A percentile compares a stretch with the other conserved stretches of the same genome.
Conservation (phyloP, 2,329 filamentous ascomycete genomes). For the Phialocephala sp. region DNA sequence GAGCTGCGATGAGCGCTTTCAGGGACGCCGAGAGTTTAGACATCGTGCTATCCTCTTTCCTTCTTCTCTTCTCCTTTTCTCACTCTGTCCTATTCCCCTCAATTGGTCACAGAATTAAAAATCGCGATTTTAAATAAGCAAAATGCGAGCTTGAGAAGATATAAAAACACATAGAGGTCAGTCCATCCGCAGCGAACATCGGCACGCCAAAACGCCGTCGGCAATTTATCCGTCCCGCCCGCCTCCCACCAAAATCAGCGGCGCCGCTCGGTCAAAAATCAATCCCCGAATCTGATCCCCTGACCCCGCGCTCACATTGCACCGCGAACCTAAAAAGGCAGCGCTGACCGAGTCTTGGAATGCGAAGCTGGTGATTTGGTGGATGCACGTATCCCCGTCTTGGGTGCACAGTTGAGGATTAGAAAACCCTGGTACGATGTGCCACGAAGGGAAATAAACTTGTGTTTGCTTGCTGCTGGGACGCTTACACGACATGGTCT, state of each 20-base stretch:
- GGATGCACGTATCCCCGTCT: slow-evolving; percentile 4
- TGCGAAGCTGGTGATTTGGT: not conserved
- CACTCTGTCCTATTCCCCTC: too few species aligned
- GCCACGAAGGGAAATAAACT: not conserved
- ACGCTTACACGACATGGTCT: slow-evolving; percentile 1
- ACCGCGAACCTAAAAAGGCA: not conserved
- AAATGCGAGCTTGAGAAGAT: not conserved
- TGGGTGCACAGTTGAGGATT: not conserved
- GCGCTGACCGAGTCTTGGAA: slow-evolving; percentile 2
- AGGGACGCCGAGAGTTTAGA: slow-evolving; percentile 74
- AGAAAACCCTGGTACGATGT: not conserved
- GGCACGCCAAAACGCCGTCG: not conserved
- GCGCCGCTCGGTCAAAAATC: not conserved
- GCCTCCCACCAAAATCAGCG: not conserved
- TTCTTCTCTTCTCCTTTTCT: slow-evolving; percentile 3
- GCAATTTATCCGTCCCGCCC: too few species aligned
- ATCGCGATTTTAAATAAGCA: not conserved
- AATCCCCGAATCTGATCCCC: not conserved
- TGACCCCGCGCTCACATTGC: not conserved
- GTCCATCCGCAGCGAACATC: not conserved
- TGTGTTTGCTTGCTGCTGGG: not conserved
- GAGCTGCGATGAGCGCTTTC: slow-evolving; percentile 75
- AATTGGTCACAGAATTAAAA: not conserved
- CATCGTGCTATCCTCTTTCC: slow-evolving; percentile 53
- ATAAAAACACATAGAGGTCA: not conserved